A percentile compares a stretch with the other conserved stretches of the same genome.
Evolutionary conservation across 2,329 filamentous ascomycete genomes (phyloP).

Genomic region (Juglanconis oblonga): DNA sequence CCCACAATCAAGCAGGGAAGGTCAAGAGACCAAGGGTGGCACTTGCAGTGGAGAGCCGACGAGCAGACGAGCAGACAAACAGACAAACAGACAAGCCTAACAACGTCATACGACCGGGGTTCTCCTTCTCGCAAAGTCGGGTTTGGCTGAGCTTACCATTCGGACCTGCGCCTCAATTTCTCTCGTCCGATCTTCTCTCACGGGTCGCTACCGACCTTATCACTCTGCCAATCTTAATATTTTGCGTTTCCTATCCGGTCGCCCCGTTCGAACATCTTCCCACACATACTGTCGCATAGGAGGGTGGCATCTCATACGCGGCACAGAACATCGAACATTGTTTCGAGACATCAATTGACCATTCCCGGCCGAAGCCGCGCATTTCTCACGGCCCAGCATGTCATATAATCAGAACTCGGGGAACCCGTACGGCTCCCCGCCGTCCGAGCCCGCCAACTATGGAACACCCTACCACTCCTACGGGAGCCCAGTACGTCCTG

Average conservation of each 20-base stretch:
- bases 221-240: too few species aligned
- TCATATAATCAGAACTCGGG: conserved; percentile 23
- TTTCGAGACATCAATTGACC: conserved; percentile 8
- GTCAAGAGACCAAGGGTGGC: not conserved
- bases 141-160: too few species aligned
- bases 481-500: conserved; percentile 6
- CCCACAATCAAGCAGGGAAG: not conserved
- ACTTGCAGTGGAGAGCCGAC: not conserved
- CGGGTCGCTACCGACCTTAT: too few species aligned
- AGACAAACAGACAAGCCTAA: not conserved
- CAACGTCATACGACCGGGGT: conserved; percentile 1
- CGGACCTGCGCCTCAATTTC: too few species aligned
- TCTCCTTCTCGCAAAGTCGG: not conserved
- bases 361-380: conserved; percentile 26
- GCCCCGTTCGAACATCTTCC: not conserved
- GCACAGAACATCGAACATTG: not conserved
- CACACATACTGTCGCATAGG: not conserved
- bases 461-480: conserved; percentile 2
- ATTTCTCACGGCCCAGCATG: conserved; percentile 20
- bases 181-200: too few species aligned
- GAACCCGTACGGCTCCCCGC: conserved; percentile 27
- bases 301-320: not conserved
- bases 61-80: not conserved
- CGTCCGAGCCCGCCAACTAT: conserved; percentile 9
- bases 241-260: too few species aligned